phyloP scores from a whole-genome alignment of 495 filamentous ascomycete species.

The Penicillium crystallinum region DNA sequence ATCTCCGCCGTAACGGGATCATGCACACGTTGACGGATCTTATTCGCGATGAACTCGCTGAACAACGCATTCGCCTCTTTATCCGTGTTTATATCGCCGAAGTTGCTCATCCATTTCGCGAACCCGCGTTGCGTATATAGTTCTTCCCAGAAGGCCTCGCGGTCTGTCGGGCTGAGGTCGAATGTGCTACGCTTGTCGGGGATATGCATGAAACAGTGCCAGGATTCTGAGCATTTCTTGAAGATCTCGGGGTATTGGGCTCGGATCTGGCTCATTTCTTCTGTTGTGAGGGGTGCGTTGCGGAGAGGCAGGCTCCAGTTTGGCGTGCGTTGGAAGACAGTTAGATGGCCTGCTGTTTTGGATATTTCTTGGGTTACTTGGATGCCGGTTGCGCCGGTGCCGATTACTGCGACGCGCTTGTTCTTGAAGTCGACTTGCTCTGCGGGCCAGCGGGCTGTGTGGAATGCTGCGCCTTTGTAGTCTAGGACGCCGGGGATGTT shows the following conservation, averaged over 20 bases:
- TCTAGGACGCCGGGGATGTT: conserved; percentile 20
- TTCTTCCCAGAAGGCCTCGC: conserved; percentile 25
- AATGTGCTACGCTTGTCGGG: conserved; percentile 36
- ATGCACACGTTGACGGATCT: conserved; percentile 38
- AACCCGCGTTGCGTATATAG: conserved; percentile 38
- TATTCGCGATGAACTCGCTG: conserved; percentile 30
- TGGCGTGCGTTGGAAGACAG: conserved; percentile 43
- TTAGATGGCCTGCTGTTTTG: conserved; percentile 27
- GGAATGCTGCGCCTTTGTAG: conserved; percentile 16
- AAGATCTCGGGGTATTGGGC: conserved; percentile 39
- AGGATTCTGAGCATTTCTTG: conserved; percentile 17
- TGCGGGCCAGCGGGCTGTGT: conserved; percentile 20
- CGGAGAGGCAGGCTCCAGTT: conserved; percentile 47
- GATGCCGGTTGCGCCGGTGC: conserved; percentile 41
- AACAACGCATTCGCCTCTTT: conserved; percentile 21
- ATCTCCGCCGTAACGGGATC: conserved; percentile 43
- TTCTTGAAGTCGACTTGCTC: conserved; percentile 25
- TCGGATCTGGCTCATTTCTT: conserved; percentile 42
- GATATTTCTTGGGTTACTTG: conserved; percentile 33
- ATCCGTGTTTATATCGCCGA: conserved; percentile 22
- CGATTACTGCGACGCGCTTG: conserved; percentile 45
- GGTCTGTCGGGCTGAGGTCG: conserved; percentile 41
- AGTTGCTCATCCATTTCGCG: conserved; percentile 27
- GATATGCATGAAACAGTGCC: conserved; percentile 24
- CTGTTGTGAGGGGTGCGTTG: conserved; percentile 35